A percentile compares a stretch with the other conserved stretches of the same genome.
Evolutionary conservation across 169 alveolate genomes (phyloP).

Genomic region (Hepatocystis sp.): DNA sequence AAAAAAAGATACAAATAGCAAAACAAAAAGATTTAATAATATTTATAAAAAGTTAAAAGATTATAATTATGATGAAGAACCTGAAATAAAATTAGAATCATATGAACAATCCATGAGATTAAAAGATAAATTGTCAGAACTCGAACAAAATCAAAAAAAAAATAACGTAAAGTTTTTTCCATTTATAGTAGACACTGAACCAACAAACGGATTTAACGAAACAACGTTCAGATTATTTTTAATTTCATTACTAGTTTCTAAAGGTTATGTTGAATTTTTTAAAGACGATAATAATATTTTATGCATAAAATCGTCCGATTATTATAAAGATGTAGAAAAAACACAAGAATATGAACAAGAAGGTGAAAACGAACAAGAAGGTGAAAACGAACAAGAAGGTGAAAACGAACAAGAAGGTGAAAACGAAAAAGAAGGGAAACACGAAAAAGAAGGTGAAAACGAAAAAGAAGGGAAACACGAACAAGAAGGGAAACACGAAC

Average conservation of each 20-base stretch:
- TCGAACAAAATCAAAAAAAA: conserved; percentile 22
- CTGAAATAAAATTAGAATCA: conserved; percentile 53
- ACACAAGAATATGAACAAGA: too few species aligned
- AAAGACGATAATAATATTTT: conserved; percentile 27
- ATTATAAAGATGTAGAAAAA: not conserved
- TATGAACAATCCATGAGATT: conserved; percentile 67
- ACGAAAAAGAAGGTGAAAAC: too few species aligned
- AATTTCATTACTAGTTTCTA: conserved; percentile 78
- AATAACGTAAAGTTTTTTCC: conserved; percentile 76
- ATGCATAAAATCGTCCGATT: conserved; percentile 23
- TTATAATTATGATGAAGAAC: conserved; percentile 15
- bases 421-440: not conserved
- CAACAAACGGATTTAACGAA: conserved; percentile 81
- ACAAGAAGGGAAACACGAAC: too few species aligned
- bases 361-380: not conserved
- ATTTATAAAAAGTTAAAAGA: conserved; percentile 46
- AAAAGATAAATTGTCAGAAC: conserved; percentile 36
- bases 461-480: too few species aligned
- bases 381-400: not conserved
- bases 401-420: not conserved
- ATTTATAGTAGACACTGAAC: conserved; percentile 81
- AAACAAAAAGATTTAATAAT: conserved; percentile 5
- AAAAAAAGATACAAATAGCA: conserved; percentile 20
- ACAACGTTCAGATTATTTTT: conserved; percentile 82
- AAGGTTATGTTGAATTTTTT: conserved; percentile 78